A percentile compares a stretch with the other conserved stretches of the same genome.
Conservation (phyloP, 805 yeast species). For the Scheffersomyces amazonensis region DNA sequence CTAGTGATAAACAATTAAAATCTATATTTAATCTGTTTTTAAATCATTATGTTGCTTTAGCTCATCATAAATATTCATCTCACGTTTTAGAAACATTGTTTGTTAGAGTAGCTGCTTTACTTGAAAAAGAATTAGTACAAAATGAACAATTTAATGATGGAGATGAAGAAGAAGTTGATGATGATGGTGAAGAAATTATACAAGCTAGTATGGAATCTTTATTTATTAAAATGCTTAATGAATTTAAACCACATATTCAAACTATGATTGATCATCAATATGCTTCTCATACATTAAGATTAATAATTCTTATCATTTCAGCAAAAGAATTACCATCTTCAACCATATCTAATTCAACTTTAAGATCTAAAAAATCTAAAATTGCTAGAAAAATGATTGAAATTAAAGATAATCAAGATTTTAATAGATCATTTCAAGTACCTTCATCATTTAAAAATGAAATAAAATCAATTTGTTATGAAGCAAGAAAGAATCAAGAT, state of each 20-base stretch:
- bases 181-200: slow-evolving; percentile 30
- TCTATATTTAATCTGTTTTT: slow-evolving; percentile 62
- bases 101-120: slow-evolving; percentile 67
- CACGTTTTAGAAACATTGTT: slow-evolving; percentile 89
- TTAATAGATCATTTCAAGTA: slow-evolving; percentile 61
- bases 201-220: slow-evolving; percentile 62
- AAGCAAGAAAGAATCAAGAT: slow-evolving; percentile 34
- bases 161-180: slow-evolving; percentile 28
- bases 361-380: slow-evolving; percentile 80
- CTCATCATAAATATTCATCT: slow-evolving; percentile 87
- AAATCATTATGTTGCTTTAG: slow-evolving; percentile 72
- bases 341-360: slow-evolving; percentile 61
- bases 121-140: slow-evolving; percentile 68
- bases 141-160: slow-evolving; percentile 24
- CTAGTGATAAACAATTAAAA: slow-evolving; percentile 64
- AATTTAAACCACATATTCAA: slow-evolving; percentile 56
- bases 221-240: slow-evolving; percentile 63
- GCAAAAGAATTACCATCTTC: slow-evolving; percentile 80
- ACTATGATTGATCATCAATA: slow-evolving; percentile 72
- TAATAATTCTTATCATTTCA: slow-evolving; percentile 65
- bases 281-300: slow-evolving; percentile 83
- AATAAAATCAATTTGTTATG: slow-evolving; percentile 47
- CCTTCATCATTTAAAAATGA: slow-evolving; percentile 68
- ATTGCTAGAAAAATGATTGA: slow-evolving; percentile 93
- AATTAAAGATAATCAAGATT: slow-evolving; percentile 73